Conservation (phyloP, 495 filamentous ascomycete species). For the Rhizodiscina lignyota region DNA sequence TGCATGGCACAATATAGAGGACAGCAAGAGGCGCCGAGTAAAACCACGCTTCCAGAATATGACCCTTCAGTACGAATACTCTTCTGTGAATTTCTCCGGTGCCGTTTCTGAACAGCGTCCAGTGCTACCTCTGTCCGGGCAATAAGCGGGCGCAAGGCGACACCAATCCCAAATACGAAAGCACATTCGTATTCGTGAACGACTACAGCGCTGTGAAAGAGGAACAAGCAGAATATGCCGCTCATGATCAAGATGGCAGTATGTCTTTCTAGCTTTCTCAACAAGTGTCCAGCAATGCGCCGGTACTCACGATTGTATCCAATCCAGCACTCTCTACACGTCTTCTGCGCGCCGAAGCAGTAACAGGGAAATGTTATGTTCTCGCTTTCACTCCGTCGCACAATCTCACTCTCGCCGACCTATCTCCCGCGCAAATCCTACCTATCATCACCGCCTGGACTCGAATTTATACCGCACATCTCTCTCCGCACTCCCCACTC, state of each 20-base stretch:
- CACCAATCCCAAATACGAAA: slow-evolving; percentile 68
- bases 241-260: slow-evolving; percentile 35
- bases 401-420: slow-evolving; percentile 82
- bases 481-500: slow-evolving; percentile 56
- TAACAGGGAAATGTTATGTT: slow-evolving; percentile 95
- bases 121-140: slow-evolving; percentile 92
- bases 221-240: slow-evolving; percentile 55
- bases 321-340: slow-evolving; percentile 55
- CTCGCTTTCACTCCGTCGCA: slow-evolving; percentile 83
- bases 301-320: too few species aligned
- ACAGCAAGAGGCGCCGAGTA: slow-evolving; percentile 69
- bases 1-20: slow-evolving; percentile 38
- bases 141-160: slow-evolving; percentile 88
- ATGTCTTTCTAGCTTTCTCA: slow-evolving; percentile 2
- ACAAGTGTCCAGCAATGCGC: not conserved
- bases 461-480: slow-evolving; percentile 64
- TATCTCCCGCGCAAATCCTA: slow-evolving; percentile 48
- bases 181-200: slow-evolving; percentile 90
- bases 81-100: not conserved
- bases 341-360: slow-evolving; percentile 68
- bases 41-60: slow-evolving; percentile 59
- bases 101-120: slow-evolving; percentile 3
- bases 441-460: slow-evolving; percentile 78
- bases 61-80: slow-evolving; percentile 45
- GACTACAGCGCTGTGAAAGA: slow-evolving; percentile 97